phyloP scores from a whole-genome alignment of 169 alveolate genomes.

The Babesia bigemina region DNA sequence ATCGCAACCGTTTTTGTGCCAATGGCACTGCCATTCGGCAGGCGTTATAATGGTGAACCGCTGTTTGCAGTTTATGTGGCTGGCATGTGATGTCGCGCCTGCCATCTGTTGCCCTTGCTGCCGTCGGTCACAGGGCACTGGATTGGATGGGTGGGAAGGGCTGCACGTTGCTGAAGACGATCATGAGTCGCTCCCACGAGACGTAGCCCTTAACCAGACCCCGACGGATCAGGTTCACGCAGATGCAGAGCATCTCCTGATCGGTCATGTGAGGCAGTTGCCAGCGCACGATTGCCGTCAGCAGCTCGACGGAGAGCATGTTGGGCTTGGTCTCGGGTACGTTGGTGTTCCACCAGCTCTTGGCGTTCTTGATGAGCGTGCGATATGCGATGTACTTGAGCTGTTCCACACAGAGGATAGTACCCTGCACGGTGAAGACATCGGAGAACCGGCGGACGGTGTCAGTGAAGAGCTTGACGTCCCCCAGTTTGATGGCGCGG shows the following conservation, averaged over 20 bases:
- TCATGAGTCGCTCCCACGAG: conserved; percentile 83
- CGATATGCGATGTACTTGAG: conserved; percentile 80
- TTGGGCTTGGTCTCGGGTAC: conserved; percentile 69
- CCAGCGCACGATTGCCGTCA: conserved; percentile 68
- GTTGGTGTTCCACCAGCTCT: conserved; percentile 72
- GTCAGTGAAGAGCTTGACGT: conserved; percentile 66
- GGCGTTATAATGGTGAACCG: neutral
- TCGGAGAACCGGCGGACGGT: conserved; percentile 66
- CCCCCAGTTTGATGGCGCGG: conserved; percentile 73
- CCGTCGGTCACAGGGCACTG: conserved; percentile 1
- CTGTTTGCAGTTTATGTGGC: no score
- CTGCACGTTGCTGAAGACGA: conserved; percentile 80
- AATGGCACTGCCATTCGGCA: neutral
- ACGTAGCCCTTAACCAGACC: conserved; percentile 85
- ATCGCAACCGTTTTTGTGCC: no score
- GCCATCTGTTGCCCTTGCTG: no score
- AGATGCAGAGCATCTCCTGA: conserved; percentile 82
- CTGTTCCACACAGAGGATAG: conserved; percentile 81
- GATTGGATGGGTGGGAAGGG: conserved; percentile 80
- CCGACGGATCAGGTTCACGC: conserved; percentile 79
- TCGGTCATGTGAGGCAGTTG: conserved; percentile 65
- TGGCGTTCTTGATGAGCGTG: conserved; percentile 78
- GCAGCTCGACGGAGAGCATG: conserved; percentile 73
- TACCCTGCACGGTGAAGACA: conserved; percentile 77
- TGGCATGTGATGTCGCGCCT: no score